Conservation (phyloP, 148 eudicot species). For the Vaccinium vitisidaea region DNA sequence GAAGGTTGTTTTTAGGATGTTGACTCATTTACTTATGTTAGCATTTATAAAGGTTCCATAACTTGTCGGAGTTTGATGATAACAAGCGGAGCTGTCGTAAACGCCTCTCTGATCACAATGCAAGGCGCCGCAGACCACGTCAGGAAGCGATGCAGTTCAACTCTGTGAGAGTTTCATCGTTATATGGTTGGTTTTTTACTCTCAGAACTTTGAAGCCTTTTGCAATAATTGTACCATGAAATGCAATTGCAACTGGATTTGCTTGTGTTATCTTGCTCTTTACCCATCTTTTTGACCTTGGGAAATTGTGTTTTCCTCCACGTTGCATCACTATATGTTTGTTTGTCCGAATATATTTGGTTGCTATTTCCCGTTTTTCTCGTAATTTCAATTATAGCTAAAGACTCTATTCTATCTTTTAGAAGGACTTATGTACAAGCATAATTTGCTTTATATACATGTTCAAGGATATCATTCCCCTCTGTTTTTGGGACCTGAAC, state of each 20-base stretch:
- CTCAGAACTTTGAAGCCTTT: neutral
- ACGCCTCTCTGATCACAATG: conserved; percentile 86
- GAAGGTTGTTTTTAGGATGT: neutral
- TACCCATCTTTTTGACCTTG: neutral
- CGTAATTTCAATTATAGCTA: neutral
- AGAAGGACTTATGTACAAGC: neutral
- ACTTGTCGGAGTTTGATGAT: conserved; percentile 74
- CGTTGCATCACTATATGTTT: neutral
- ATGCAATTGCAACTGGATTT: neutral
- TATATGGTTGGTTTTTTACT: conserved; percentile 38
- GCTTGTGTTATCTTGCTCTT: neutral
- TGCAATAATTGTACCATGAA: neutral
- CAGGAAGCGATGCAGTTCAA: conserved; percentile 61
- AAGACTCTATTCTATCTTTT: neutral
- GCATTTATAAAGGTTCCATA: conserved; percentile 60
- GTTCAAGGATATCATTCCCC: neutral
- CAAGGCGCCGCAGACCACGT: conserved; percentile 81
- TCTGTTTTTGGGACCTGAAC: conserved; percentile 13
- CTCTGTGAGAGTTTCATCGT: conserved; percentile 54
- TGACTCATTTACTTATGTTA: conserved; percentile 4
- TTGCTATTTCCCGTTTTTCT: neutral
- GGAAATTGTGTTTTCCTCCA: neutral
- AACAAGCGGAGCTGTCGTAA: conserved; percentile 88
- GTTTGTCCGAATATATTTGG: neutral
- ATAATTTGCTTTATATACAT: neutral